phyloP scores from a whole-genome alignment of 108 stramenopile species.

The Nitzschia inconspicua region DNA sequence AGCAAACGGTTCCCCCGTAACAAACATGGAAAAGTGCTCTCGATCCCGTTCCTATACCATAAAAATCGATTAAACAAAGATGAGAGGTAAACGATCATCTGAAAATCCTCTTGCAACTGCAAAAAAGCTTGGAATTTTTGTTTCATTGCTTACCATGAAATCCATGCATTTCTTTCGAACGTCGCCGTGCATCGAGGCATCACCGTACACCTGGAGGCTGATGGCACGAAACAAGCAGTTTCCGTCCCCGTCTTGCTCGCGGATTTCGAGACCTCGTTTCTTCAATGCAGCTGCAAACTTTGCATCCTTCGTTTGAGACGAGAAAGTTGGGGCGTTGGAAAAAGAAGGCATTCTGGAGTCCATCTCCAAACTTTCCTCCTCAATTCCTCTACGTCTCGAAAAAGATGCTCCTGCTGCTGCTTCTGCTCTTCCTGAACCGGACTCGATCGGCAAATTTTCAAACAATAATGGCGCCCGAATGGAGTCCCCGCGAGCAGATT shows the following conservation, averaged over 20 bases:
- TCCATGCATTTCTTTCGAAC: constrained; percentile 86
- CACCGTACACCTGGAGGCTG: constrained; percentile 94
- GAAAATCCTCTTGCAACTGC: too few species aligned
- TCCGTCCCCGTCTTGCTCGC: constrained; percentile 87
- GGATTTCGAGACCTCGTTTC: constrained; percentile 57
- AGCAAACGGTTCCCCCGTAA: constrained; percentile 62
- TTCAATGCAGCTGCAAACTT: constrained; percentile 27
- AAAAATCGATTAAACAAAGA: neutral
- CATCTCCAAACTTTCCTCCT: neutral
- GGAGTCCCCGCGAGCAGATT: constrained; percentile 1
- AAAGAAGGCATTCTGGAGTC: neutral
- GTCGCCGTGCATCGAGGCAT: constrained; percentile 72
- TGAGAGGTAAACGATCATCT: neutral
- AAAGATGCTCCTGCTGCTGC: neutral
- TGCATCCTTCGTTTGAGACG: neutral
- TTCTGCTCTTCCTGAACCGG: too few species aligned
- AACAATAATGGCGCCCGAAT: neutral
- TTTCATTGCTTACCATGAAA: constrained; percentile 71
- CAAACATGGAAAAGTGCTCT: constrained; percentile 80
- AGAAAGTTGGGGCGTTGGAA: neutral
- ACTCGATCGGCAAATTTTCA: too few species aligned
- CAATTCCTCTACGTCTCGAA: neutral
- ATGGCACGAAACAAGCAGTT: constrained; percentile 97
- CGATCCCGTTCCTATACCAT: constrained; percentile 35
- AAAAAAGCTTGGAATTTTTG: neutral